Percentiles rank a stretch among this genome's conserved stretches.
Conservation (phyloP, 768 basidiomycete genomes). For the Chiua virens region DNA sequence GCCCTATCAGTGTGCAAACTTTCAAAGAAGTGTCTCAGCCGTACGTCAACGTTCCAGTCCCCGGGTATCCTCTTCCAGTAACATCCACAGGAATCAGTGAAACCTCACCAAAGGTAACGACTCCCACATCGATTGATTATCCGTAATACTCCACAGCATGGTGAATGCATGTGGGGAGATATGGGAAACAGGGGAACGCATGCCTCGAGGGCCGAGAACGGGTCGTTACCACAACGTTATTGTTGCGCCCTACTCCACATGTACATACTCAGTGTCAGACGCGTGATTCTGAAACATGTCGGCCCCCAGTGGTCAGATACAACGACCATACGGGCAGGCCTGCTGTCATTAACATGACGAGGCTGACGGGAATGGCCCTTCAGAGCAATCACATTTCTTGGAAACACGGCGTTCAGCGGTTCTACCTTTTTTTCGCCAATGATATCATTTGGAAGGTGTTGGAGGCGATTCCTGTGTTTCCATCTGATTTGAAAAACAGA, state of each 20-base stretch:
- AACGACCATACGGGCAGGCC: background rate
- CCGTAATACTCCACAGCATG: slow-evolving; percentile 1
- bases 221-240: slow-evolving; percentile 4
- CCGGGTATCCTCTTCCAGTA: background rate
- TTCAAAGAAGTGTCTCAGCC: too few relatives aligned
- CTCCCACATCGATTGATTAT: background rate
- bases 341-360: background rate
- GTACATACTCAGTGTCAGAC: slow-evolving; percentile 1
- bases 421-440: slow-evolving; percentile 15
- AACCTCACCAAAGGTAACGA: background rate
- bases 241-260: slow-evolving; percentile 14
- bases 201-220: slow-evolving; percentile 9
- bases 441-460: slow-evolving; percentile 18
- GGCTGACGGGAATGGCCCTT: slow-evolving; percentile 10
- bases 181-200: background rate
- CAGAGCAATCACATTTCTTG: slow-evolving; percentile 8
- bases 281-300: slow-evolving; percentile 20
- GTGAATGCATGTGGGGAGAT: background rate
- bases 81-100: slow-evolving; percentile 1
- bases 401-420: slow-evolving; percentile 5
- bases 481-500: slow-evolving; percentile 16
- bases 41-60: too few relatives aligned
- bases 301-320: slow-evolving; percentile 7
- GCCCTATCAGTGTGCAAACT: too few relatives aligned
- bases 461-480: slow-evolving; percentile 12